phyloP scores from a whole-genome alignment of 768 basidiomycete species.

The Termitomyces sp. region DNA sequence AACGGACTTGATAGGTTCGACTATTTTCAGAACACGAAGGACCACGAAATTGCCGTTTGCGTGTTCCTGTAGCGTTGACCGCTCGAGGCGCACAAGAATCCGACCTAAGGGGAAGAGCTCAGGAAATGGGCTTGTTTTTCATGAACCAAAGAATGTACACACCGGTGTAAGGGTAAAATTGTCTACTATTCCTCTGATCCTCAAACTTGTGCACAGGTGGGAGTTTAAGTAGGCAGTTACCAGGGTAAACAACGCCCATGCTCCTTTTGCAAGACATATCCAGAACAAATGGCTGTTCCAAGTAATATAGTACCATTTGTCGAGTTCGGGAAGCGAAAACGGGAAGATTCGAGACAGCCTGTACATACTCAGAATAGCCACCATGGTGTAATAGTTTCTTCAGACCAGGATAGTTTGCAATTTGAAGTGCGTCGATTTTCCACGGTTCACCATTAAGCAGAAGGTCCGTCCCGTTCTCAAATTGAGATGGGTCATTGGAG shows the following conservation, averaged over 20 bases:
- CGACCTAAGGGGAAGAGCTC: neutral
- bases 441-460: neutral
- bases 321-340: no score
- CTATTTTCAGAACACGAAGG: slow-evolving; percentile 20
- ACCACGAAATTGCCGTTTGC: slow-evolving; percentile 23
- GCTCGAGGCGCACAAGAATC: slow-evolving; percentile 12
- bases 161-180: neutral
- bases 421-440: neutral
- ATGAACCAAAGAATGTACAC: neutral
- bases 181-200: neutral
- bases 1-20: slow-evolving; percentile 1
- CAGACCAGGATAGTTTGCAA: neutral
- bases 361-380: neutral
- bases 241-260: neutral
- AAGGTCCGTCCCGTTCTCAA: neutral
- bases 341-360: neutral
- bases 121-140: neutral
- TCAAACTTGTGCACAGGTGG: neutral
- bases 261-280: neutral
- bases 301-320: neutral
- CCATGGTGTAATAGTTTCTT: neutral
- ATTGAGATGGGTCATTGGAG: no score
- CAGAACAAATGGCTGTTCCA: slow-evolving; percentile 2
- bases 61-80: slow-evolving; percentile 15
- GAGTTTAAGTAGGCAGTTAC: no score